phyloP scores from a whole-genome alignment of 257 asterid genomes.

The Solanum corneliomulleri region DNA sequence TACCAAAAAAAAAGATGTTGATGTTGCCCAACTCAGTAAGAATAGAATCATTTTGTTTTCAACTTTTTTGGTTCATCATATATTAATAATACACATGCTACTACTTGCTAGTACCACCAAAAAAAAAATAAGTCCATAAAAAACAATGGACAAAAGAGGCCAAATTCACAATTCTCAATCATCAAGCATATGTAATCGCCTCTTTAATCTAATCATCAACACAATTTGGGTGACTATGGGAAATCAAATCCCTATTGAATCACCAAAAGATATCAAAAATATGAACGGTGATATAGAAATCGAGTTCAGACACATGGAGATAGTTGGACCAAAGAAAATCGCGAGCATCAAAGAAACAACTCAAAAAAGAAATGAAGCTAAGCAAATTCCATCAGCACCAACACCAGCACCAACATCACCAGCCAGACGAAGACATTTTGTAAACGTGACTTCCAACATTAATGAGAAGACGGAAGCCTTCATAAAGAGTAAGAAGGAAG shows the following conservation, averaged over 20 bases:
- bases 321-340: background rate
- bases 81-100: background rate
- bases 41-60: background rate
- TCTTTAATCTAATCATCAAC: constrained; percentile 26
- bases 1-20: background rate
- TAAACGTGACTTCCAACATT: constrained; percentile 26
- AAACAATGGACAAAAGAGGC: constrained; percentile 7
- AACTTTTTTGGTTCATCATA: background rate
- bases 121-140: background rate
- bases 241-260: background rate
- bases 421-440: constrained; percentile 8
- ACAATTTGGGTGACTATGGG: background rate
- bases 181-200: constrained; percentile 20
- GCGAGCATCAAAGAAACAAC: background rate
- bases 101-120: background rate
- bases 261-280: background rate
- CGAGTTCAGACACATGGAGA: constrained; percentile 34
- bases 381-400: background rate
- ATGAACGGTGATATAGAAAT: constrained; percentile 19
- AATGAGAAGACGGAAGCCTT: constrained; percentile 42
- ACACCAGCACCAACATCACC: background rate
- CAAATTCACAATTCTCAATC: constrained; percentile 3
- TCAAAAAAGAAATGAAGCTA: constrained; percentile 2
- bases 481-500: constrained; percentile 40
- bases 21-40: background rate